Conservation (phyloP, 1,284 basidiomycete species). For the Trichosporon inkin region DNA sequence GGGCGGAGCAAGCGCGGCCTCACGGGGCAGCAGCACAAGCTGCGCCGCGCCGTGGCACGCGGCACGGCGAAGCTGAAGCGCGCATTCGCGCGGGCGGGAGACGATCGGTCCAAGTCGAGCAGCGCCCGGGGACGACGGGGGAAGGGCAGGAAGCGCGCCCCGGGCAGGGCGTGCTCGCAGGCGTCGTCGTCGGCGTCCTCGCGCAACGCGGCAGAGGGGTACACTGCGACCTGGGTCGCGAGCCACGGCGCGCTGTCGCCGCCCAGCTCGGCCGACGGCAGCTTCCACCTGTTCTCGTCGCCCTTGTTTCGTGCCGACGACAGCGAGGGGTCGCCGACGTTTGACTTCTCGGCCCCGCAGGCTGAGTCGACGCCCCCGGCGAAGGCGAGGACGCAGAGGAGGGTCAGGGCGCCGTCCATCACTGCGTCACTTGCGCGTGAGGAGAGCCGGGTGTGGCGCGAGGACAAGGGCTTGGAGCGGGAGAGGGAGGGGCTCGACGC, state of each 20-base stretch:
- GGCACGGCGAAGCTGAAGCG: conserved; percentile 3
- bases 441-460: not conserved
- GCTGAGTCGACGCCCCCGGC: not conserved
- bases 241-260: not conserved
- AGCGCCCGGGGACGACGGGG: not conserved
- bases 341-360: not conserved
- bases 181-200: not conserved
- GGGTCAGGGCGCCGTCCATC: not conserved
- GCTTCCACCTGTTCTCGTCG: not conserved
- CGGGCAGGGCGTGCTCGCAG: not conserved
- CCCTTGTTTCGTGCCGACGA: not conserved
- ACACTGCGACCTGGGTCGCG: not conserved
- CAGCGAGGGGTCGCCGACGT: not conserved
- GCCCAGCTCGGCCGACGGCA: not conserved
- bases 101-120: not conserved
- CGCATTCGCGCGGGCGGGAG: not conserved
- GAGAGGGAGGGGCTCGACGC: too few species aligned
- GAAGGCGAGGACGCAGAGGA: not conserved
- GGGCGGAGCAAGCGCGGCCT: not conserved
- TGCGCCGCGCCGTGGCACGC: not conserved
- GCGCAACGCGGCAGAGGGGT: not conserved
- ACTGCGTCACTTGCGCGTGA: not conserved
- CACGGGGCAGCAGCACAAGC: not conserved
- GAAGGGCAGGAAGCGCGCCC: not conserved
- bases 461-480: not conserved